Conservation (phyloP, 768 basidiomycete species). For the Russula sp. region DNA sequence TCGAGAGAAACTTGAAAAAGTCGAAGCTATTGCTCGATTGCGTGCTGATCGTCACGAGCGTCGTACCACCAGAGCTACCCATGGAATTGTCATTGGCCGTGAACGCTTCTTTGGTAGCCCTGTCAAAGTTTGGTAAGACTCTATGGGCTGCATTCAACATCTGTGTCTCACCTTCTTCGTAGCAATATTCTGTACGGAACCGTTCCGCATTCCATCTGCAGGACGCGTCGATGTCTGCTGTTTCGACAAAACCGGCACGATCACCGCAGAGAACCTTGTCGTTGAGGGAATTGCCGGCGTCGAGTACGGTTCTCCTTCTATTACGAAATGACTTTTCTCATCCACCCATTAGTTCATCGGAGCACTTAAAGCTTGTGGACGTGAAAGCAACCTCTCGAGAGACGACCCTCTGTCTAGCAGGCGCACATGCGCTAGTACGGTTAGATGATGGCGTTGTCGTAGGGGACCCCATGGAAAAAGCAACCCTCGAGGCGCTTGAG, state of each 20-base stretch:
- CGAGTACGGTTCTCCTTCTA: conserved; percentile 53
- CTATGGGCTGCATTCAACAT: background rate
- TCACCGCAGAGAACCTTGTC: conserved; percentile 93
- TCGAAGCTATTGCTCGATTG: conserved; percentile 94
- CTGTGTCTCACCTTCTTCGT: conserved; percentile 7
- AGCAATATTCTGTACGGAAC: conserved; percentile 99
- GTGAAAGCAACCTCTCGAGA: conserved; percentile 74
- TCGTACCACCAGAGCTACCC: conserved; percentile 95
- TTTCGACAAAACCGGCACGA: conserved; percentile 99
- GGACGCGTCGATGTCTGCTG: conserved; percentile 98
- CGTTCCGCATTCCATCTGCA: conserved; percentile 95
- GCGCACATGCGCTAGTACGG: conserved; percentile 91
- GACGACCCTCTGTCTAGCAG: conserved; percentile 84
- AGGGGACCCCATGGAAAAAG: conserved; percentile 99
- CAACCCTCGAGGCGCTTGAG: conserved; percentile 84
- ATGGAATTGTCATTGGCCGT: conserved; percentile 98
- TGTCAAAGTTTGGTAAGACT: conserved; percentile 83
- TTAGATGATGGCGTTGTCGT: conserved; percentile 93
- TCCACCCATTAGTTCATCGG: conserved; percentile 44
- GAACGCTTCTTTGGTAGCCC: conserved; percentile 88
- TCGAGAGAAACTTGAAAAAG: conserved; percentile 90
- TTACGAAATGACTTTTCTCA: conserved; percentile 16
- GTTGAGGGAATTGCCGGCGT: conserved; percentile 92
- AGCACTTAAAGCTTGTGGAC: conserved; percentile 66
- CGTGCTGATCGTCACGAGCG: conserved; percentile 93